Evolutionary conservation across 495 filamentous ascomycete genomes (phyloP), one percentile per base, ranked within the genome.

Genomic region (Tuber magnatum): DNA sequence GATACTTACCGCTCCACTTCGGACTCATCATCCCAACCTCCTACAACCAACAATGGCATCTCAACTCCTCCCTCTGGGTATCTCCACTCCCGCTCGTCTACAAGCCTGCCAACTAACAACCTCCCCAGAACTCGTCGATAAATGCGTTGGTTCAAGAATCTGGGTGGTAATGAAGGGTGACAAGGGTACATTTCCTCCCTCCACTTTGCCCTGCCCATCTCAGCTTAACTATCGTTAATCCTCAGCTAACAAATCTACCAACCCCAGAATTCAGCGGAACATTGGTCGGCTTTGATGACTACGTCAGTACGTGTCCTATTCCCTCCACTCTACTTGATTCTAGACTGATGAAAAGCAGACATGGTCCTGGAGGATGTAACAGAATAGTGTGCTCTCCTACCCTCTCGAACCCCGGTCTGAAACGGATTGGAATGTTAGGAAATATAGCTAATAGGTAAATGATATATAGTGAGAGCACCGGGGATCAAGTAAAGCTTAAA

Each of bases 151-250:
- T 51, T 97, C 94, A 35, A 91, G 90, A 80, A 97, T 99, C 84
- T 98, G 95, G 95, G 94, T 99, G 74, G 89, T 99, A 84, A 98
- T 98, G 95, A 97, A 98, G 85, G 93, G 93, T 76, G 95, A 97
- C 84, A 97, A 97, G 87, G 95, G 95, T 91, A 83, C 78, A 75
- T 56, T n/a, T 69, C 40, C 16, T 44, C 39, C 56, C 68, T 65
- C 39, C 44, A 72, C 68, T 46, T 24, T 9, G 38, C 46, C 35
- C 24, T 9, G 38, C 46, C 35, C 40, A 12, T 65, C 56, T 32
- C 56, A 7, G 8, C 28, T 65, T 4, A 35, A 8, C 56, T 35
- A 41, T 68, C 43, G 42, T 46, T 70, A 42, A 10, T 61, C 51
- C 9, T 32, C n/a, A 28, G 51, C 56, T 65, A 35, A 65, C 28